A percentile compares a stretch with the other conserved stretches of the same genome.
These are phyloP conservation scores for Curvularia sp. DNA, from an alignment of 2,329 filamentous ascomycete species.

Conservation along the genomic window DNA sequence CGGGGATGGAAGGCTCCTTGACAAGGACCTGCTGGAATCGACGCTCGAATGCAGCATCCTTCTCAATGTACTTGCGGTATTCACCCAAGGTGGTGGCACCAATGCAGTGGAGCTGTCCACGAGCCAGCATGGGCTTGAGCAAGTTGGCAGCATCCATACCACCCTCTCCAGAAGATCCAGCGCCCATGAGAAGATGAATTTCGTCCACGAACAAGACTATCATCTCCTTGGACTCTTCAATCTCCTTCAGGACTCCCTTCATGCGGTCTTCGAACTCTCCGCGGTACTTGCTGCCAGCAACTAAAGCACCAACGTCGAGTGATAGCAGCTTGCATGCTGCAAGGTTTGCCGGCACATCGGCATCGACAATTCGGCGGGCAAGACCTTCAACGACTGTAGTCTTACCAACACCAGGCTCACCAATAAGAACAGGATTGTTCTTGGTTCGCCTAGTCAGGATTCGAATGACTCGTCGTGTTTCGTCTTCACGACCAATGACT, in stretches of 20 bases:
- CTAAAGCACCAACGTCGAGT: constrained; percentile 90
- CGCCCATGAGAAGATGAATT: constrained; percentile 98
- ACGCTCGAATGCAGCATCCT: constrained; percentile 96
- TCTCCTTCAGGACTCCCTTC: constrained; percentile 98
- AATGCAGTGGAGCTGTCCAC: constrained; percentile 96
- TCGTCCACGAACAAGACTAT: constrained; percentile 99
- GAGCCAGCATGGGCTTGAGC: constrained; percentile 96
- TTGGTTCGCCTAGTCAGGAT: constrained; percentile 94
- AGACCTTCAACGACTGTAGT: constrained; percentile 97
- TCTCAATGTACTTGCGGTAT: constrained; percentile 99
- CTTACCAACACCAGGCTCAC: constrained; percentile 97
- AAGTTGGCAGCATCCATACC: constrained; percentile 99
- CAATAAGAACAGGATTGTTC: constrained; percentile 98
- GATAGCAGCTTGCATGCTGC: constrained; percentile 93
- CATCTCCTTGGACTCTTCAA: constrained; percentile 91
- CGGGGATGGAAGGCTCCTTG: constrained; percentile 86
- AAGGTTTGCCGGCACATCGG: constrained; percentile 93
- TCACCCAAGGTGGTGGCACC: constrained; percentile 94
- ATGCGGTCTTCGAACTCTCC: constrained; percentile 99
- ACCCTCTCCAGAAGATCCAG: constrained; percentile 90
- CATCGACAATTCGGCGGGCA: constrained; percentile 93
- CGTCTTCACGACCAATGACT: constrained; percentile 95
- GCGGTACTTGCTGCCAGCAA: constrained; percentile 97
- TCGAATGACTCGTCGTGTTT: constrained; percentile 88
- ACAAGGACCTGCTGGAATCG: constrained; percentile 98